Base-by-base conservation (phyloP, 2,329 filamentous ascomycete genomes). In the Xylariaceae sp. region DNA sequence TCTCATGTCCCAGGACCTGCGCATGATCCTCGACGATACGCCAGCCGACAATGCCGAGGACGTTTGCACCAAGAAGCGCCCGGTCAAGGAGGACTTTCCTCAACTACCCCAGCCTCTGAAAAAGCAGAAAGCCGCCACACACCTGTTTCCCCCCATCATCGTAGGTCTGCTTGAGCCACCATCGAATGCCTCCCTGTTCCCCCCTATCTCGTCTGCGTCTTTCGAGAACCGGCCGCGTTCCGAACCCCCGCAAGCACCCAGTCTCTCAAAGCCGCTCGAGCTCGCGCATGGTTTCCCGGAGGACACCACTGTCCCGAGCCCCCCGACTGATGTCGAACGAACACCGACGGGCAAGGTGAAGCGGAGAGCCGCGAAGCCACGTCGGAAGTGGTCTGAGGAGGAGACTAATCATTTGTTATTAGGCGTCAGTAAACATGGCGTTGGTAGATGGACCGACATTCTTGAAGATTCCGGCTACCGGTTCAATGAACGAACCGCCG, bases 381-480 rank as follows among this genome's bases (percentile, higher is more conserved):
- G 83, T 54, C 75, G 78, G 49, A 85, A 84, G 61, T 86, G 83
- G 83, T 80, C 81, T 0, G 81, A 86, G 56, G 78, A 83, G 53
- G 83, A 86, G 66, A 86, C 83, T 1, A 83, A 80, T 47, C 76
- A 84, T 59, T 71, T 86, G 8, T 67, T 86, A 13, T 70, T 84
- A 2, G 83, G 83, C 0, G 83, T 85, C 26, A 77, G 77, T 61
- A 79, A 80, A 30, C 77, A 86, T 62, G 84, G 84, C 1, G 79
- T 86, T 8, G 84, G 83, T 36, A 83, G 80, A 61, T 86, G 83
- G 83, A 84, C 80, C 8, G 79, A 74, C 52, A 86, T 86, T 30
- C 69, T 86, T 21, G 80, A 84, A 47, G 84, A 86, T 56, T 68
- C 76, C 0, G 77, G 77, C 40, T 86, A 84, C 63, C 74, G 68